phyloP scores from a whole-genome alignment of 192 early-diverging fungal genomes.

The Rhizophagus clarus region DNA sequence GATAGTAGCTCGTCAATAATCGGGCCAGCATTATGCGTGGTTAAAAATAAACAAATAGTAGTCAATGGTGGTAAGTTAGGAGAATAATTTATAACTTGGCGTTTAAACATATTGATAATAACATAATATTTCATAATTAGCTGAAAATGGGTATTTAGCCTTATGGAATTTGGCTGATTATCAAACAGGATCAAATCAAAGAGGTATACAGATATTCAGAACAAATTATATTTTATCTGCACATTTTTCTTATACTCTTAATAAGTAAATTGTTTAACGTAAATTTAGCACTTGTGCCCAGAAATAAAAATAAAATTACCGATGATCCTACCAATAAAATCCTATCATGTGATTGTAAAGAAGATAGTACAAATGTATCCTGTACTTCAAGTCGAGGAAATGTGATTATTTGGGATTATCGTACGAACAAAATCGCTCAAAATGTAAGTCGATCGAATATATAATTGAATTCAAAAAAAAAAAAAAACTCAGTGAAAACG shows the following conservation, averaged over 20 bases:
- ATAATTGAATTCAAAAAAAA: not conserved
- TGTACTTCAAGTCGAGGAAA: not conserved
- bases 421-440: not conserved
- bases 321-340: not conserved
- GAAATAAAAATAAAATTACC: not conserved
- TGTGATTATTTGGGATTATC: constrained; percentile 15
- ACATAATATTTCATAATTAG: not conserved
- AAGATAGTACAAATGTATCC: not conserved
- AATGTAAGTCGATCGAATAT: not conserved
- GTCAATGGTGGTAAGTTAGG: not conserved
- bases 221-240: not conserved
- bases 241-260: not conserved
- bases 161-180: not conserved
- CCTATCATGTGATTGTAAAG: not conserved
- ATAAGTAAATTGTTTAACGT: not conserved
- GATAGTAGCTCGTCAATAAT: not conserved
- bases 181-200: not conserved
- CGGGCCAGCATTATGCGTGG: not conserved
- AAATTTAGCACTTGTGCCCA: not conserved
- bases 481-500: not conserved
- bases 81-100: too few species aligned
- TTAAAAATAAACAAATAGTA: not conserved
- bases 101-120: not conserved
- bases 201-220: not conserved
- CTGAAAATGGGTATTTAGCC: not conserved